phyloP scores from a whole-genome alignment of 192 early-diverging fungal genomes.

The Coemansia sp. region DNA sequence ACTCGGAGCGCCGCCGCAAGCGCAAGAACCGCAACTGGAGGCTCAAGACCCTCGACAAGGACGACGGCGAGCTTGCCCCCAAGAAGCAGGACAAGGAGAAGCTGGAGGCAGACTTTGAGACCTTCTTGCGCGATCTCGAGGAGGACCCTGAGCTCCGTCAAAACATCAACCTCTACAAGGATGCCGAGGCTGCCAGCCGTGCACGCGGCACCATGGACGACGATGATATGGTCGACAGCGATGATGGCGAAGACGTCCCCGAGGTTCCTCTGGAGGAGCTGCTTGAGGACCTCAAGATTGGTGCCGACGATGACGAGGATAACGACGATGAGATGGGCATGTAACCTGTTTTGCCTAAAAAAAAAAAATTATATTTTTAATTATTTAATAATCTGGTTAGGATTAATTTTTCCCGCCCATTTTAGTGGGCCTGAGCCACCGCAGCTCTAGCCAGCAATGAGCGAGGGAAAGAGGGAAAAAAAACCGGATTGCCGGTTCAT shows the following conservation, averaged over 20 bases:
- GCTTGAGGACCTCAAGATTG: conserved; percentile 82
- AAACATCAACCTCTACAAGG: conserved; percentile 93
- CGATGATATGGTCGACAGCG: conserved; percentile 53
- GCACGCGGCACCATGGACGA: conserved; percentile 16
- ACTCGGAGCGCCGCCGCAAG: conserved; percentile 86
- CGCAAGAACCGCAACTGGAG: conserved; percentile 86
- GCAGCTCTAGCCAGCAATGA: not conserved
- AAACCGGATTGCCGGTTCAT: no score
- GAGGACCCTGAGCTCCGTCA: conserved; percentile 96
- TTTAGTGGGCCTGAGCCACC: not conserved
- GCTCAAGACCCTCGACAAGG: conserved; percentile 83
- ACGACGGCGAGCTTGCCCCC: conserved; percentile 77
- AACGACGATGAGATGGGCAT: conserved; percentile 29
- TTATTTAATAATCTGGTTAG: not conserved
- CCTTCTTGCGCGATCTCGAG: conserved; percentile 97
- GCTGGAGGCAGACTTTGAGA: conserved; percentile 87
- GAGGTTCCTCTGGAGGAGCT: conserved; percentile 92
- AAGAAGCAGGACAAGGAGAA: conserved; percentile 75
- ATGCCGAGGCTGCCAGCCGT: conserved; percentile 4
- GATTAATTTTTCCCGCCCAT: not conserved
- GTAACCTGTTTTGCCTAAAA: conserved; percentile 4
- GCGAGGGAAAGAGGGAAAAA: no score
- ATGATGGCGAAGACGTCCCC: conserved; percentile 87
- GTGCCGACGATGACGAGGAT: conserved; percentile 58
- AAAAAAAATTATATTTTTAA: not conserved